Percentiles rank a stretch among this genome's conserved stretches.
Evolutionary conservation across 805 yeast genomes (phyloP).

Genomic region (Teunomyces stri): DNA sequence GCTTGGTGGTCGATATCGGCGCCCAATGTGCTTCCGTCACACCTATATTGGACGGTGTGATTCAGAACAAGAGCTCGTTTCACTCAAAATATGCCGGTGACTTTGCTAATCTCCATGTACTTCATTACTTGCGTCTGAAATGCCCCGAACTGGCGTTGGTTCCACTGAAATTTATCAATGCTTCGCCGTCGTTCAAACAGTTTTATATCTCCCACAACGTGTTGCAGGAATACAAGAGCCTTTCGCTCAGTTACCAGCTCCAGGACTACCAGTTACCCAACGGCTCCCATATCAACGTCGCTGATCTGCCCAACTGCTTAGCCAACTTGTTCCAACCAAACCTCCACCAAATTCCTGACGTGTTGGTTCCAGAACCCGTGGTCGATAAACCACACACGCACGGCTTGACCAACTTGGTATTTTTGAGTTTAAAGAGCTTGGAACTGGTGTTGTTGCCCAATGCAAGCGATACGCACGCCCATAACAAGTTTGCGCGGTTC

Average conservation of each 20-base stretch:
- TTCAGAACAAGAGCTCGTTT: slow-evolving; percentile 61
- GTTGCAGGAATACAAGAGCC: slow-evolving; percentile 36
- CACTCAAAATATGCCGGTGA: slow-evolving; percentile 83
- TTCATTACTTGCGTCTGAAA: slow-evolving; percentile 40
- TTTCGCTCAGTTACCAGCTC: slow-evolving; percentile 16
- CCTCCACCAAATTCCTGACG: slow-evolving; percentile 43
- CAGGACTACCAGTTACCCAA: slow-evolving; percentile 58
- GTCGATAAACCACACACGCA: slow-evolving; percentile 47
- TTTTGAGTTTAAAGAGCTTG: slow-evolving; percentile 34
- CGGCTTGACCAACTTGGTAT: slow-evolving; percentile 43
- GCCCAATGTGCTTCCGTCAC: slow-evolving; percentile 48
- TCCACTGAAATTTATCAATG: slow-evolving; percentile 9
- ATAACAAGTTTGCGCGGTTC: slow-evolving; percentile 30
- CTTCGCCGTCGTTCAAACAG: slow-evolving; percentile 31
- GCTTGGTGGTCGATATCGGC: slow-evolving; percentile 81
- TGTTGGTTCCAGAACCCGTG: slow-evolving; percentile 31
- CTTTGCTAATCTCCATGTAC: slow-evolving; percentile 65
- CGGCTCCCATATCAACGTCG: slow-evolving; percentile 40
- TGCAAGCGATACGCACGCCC: slow-evolving; percentile 27
- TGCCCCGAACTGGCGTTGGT: slow-evolving; percentile 17
- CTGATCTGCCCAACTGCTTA: slow-evolving; percentile 51
- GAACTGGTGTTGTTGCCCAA: slow-evolving; percentile 32
- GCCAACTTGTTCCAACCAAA: slow-evolving; percentile 75
- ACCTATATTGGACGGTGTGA: slow-evolving; percentile 73
- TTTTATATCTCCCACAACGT: slow-evolving; percentile 35